Conservation (phyloP, 2,329 filamentous ascomycete species). For the Penicillium sclerotiorum region DNA sequence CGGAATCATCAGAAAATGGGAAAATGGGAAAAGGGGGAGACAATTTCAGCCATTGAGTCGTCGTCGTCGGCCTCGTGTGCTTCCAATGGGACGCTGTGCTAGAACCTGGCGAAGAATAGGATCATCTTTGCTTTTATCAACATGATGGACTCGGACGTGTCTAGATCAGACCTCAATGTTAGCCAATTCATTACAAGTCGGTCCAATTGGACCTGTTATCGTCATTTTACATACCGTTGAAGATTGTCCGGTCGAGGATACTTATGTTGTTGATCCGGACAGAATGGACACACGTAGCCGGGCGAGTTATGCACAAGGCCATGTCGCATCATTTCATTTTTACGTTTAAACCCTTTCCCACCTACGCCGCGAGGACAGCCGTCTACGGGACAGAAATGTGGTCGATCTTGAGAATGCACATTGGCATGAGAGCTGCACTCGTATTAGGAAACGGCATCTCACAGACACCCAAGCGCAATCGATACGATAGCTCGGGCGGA, state of each 20-base stretch:
- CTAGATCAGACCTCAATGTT: conserved; percentile 48
- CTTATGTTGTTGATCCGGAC: conserved; percentile 87
- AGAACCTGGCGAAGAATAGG: conserved; percentile 78
- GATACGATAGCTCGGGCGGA: too few relatives aligned
- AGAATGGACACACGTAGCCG: conserved; percentile 95
- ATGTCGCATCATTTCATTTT: conserved; percentile 72
- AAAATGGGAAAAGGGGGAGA: background rate
- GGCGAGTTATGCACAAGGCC: conserved; percentile 92
- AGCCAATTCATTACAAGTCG: background rate
- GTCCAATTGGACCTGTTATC: background rate
- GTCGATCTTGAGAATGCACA: conserved; percentile 64
- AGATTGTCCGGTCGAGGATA: conserved; percentile 96
- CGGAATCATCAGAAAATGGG: too few relatives aligned
- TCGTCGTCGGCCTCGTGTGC: conserved; percentile 75
- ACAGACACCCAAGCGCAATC: background rate
- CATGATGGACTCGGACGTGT: conserved; percentile 90
- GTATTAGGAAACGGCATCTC: conserved; percentile 3
- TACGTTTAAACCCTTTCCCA: conserved; percentile 69
- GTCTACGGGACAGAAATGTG: conserved; percentile 64
- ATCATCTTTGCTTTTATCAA: conserved; percentile 88
- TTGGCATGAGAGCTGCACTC: conserved; percentile 54
- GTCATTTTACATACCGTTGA: conserved; percentile 68
- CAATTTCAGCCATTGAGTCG: conserved; percentile 43
- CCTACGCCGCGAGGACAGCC: conserved; percentile 61
- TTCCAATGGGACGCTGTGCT: conserved; percentile 80